These are phyloP conservation scores for Kwoniella botswanensis DNA, from an alignment of 768 basidiomycete genomes.

Conservation along the genomic window DNA sequence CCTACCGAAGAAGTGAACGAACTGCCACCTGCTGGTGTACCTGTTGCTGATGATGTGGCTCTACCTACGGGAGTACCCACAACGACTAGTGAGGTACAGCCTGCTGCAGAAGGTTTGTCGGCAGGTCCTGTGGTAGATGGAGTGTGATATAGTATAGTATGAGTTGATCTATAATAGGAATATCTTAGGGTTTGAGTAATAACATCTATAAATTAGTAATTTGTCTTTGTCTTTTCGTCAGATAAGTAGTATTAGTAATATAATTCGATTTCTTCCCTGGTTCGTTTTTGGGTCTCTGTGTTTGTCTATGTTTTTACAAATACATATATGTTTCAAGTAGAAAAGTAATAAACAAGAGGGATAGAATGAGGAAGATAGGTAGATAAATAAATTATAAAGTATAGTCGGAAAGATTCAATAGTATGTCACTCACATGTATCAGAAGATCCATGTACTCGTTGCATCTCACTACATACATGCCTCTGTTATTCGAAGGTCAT, in stretches of 20 bases:
- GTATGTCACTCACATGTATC: too few species aligned
- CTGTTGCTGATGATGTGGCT: constrained; percentile 10
- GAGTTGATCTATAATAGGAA: not conserved
- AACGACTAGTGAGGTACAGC: not conserved
- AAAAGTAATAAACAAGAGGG: not conserved
- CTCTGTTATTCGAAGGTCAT: too few species aligned
- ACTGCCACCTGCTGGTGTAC: constrained; percentile 28
- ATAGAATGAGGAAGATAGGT: not conserved
- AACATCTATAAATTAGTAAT: too few species aligned
- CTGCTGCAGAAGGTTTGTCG: not conserved
- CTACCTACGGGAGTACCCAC: constrained; percentile 2
- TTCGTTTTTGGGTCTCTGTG: not conserved
- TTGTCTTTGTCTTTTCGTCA: too few species aligned
- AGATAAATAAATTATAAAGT: not conserved
- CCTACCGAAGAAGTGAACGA: constrained; percentile 37
- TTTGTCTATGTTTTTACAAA: not conserved
- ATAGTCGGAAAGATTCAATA: not conserved
- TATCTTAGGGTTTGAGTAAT: not conserved
- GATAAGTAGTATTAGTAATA: not conserved
- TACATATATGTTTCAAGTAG: not conserved
- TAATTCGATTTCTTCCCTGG: not conserved
- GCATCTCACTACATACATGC: too few species aligned
- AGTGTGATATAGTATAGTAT: not conserved
- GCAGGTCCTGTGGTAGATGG: constrained; percentile 8
- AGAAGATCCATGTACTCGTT: too few species aligned